Conservation (phyloP, 306 rosid species). For the Casuarina equisetifolia region DNA sequence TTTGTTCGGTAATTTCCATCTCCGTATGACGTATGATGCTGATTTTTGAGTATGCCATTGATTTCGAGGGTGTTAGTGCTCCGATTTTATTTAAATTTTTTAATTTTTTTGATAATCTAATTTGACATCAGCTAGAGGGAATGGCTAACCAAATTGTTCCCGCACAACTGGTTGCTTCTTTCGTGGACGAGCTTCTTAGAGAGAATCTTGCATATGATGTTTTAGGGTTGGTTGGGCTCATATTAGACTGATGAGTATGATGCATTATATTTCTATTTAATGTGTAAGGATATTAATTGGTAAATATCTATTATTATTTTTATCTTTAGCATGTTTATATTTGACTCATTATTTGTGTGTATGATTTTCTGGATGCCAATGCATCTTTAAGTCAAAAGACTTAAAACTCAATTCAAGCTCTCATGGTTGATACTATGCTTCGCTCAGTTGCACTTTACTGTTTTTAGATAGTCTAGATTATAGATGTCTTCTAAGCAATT, state of each 20-base stretch:
- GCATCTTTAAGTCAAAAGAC: not conserved
- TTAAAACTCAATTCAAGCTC: not conserved
- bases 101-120: not conserved
- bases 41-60: not conserved
- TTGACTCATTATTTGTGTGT: not conserved
- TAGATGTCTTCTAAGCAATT: not conserved
- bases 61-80: not conserved
- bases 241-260: conserved; percentile 18
- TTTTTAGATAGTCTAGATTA: not conserved
- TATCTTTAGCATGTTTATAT: not conserved
- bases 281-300: not conserved
- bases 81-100: not conserved
- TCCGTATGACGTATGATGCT: not conserved
- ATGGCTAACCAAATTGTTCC: conserved; percentile 61
- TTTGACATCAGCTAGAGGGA: conserved; percentile 39
- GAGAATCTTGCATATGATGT: conserved; percentile 58
- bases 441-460: not conserved
- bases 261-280: conserved; percentile 10
- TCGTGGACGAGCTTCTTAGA: conserved; percentile 70
- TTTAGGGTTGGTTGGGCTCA: conserved; percentile 43
- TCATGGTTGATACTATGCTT: not conserved
- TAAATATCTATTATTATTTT: no score
- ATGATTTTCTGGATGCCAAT: not conserved
- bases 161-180: conserved; percentile 45
- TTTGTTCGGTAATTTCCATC: no score